phyloP scores from a whole-genome alignment of 768 basidiomycete genomes.

The Suillus alpinus region DNA sequence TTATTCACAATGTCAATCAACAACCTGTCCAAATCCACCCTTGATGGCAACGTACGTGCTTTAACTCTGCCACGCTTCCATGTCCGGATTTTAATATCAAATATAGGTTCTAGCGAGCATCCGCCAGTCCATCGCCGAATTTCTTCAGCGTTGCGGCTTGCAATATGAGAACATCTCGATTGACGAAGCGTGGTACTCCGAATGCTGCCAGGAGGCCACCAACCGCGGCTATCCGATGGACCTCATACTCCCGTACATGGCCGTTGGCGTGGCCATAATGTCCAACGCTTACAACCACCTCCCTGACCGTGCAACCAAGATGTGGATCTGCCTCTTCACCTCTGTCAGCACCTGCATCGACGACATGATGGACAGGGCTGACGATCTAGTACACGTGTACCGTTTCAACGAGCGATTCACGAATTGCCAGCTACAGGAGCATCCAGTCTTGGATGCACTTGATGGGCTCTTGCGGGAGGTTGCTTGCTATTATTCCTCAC shows the following conservation, averaged over 20 bases:
- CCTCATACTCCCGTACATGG: neutral
- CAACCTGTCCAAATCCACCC: neutral
- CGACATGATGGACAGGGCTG: constrained; percentile 28
- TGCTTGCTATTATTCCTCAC: constrained; percentile 24
- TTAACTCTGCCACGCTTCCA: neutral
- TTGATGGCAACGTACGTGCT: neutral
- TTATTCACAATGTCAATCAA: neutral
- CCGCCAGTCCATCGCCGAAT: neutral
- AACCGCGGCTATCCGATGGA: neutral
- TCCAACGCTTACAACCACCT: constrained; percentile 23
- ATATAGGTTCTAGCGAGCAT: neutral
- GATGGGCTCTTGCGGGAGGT: constrained; percentile 31
- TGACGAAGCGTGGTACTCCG: neutral
- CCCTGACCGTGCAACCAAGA: constrained; percentile 20
- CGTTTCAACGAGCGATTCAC: constrained; percentile 36
- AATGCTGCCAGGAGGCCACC: neutral
- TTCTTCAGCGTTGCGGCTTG: neutral
- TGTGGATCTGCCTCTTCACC: constrained; percentile 38
- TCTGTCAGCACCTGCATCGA: constrained; percentile 37
- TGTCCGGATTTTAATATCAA: neutral
- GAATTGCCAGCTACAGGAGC: constrained; percentile 23
- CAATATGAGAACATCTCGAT: neutral
- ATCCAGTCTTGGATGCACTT: constrained; percentile 32
- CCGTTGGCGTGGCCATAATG: neutral
- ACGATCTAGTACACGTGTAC: constrained; percentile 20